Evolutionary conservation across 2,329 filamentous ascomycete genomes (phyloP).

Genomic region (Penicillium sp.): DNA sequence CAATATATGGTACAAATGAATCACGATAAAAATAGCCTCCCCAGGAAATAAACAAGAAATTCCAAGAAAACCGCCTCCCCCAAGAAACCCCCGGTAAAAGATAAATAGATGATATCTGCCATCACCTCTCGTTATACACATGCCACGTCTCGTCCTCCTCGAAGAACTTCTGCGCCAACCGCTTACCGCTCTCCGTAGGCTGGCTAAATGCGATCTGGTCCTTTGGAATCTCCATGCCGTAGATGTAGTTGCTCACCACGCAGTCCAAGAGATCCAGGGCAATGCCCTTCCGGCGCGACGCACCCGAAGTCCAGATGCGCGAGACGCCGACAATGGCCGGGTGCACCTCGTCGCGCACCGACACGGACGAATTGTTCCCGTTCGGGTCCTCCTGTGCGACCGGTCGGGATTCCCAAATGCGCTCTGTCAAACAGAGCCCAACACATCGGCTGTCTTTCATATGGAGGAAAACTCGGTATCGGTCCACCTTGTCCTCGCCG

Average conservation of each 20-base stretch:
- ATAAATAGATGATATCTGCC: not conserved
- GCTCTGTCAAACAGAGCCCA: slow-evolving; percentile 60
- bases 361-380: slow-evolving; percentile 43
- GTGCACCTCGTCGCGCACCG: slow-evolving; percentile 42
- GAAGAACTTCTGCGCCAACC: slow-evolving; percentile 59
- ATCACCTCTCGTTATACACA: slow-evolving; percentile 54
- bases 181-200: slow-evolving; percentile 61
- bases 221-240: slow-evolving; percentile 55
- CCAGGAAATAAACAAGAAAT: slow-evolving; percentile 6
- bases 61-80: not conserved
- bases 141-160: slow-evolving; percentile 56
- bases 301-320: slow-evolving; percentile 62
- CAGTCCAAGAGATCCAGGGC: slow-evolving; percentile 58
- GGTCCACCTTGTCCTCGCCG: slow-evolving; percentile 42
- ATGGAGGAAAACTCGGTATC: slow-evolving; percentile 62
- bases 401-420: slow-evolving; percentile 56
- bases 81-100: not conserved
- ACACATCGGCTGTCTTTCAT: slow-evolving; percentile 61
- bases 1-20: slow-evolving; percentile 9
- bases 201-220: slow-evolving; percentile 62
- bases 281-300: slow-evolving; percentile 56
- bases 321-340: slow-evolving; percentile 60
- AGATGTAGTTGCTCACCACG: slow-evolving; percentile 55
- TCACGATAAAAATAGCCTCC: slow-evolving; percentile 1
- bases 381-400: slow-evolving; percentile 38